phyloP scores from a whole-genome alignment of 1,284 basidiomycete species.

The Cryptococcus sp. region DNA sequence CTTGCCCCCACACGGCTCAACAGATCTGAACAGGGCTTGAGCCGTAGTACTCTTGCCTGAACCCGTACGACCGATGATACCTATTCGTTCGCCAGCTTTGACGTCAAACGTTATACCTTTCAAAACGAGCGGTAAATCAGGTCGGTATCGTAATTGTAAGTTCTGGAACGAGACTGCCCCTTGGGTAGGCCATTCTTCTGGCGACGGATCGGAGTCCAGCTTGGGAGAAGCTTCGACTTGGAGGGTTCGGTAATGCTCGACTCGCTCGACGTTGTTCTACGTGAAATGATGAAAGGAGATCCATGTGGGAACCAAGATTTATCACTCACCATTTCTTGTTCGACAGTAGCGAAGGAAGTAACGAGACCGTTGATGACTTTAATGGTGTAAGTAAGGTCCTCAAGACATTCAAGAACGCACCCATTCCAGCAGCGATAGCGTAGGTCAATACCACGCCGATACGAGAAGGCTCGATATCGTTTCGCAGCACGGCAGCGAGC shows the following conservation, averaged over 20 bases:
- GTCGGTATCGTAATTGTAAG: constrained; percentile 35
- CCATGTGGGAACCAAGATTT: no score
- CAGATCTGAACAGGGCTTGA: constrained; percentile 62
- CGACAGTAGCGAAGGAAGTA: constrained; percentile 10
- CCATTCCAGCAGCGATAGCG: constrained; percentile 16
- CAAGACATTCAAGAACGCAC: neutral
- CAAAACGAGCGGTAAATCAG: constrained; percentile 38
- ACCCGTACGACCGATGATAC: constrained; percentile 66
- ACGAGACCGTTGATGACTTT: constrained; percentile 23
- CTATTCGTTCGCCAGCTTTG: constrained; percentile 49
- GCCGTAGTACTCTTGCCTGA: constrained; percentile 58
- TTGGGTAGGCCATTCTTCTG: constrained; percentile 23
- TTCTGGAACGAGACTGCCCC: constrained; percentile 39
- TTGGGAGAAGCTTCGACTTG: constrained; percentile 14
- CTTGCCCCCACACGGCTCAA: constrained; percentile 55
- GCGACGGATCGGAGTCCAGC: constrained; percentile 12
- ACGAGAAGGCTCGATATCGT: constrained; percentile 21
- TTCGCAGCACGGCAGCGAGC: constrained; percentile 24
- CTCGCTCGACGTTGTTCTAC: constrained; percentile 26
- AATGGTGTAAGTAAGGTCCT: no score
- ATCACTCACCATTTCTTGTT: constrained; percentile 20
- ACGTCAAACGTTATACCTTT: constrained; percentile 31
- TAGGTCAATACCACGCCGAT: constrained; percentile 35
- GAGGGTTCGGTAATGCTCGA: constrained; percentile 20
- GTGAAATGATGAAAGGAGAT: no score